A percentile compares a stretch with the other conserved stretches of the same genome.
These are phyloP conservation scores for Eucalyptus sideroxylon DNA, from an alignment of 345 rosid genomes.

Conservation along the genomic window DNA sequence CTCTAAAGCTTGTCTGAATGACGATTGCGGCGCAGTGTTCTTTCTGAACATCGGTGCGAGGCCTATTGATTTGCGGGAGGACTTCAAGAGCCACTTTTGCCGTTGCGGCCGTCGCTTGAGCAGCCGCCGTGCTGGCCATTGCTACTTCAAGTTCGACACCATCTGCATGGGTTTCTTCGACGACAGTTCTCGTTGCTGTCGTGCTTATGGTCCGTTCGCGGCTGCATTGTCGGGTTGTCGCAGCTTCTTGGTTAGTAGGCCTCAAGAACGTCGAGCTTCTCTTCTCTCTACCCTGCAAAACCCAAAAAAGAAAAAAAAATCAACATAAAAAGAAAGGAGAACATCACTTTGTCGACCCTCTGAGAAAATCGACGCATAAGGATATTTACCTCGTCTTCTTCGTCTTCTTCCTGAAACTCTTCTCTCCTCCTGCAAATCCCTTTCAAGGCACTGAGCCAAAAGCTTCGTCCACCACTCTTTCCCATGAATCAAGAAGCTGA, in stretches of 20 bases:
- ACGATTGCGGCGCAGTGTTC: slow-evolving; percentile 58
- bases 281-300: slow-evolving; percentile 57
- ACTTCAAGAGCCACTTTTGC: slow-evolving; percentile 39
- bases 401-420: slow-evolving; percentile 20
- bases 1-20: slow-evolving; percentile 74
- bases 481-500: slow-evolving; percentile 7
- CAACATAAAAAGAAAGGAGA: neutral
- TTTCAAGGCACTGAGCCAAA: slow-evolving; percentile 13
- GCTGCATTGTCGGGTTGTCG: slow-evolving; percentile 1
- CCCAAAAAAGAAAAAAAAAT: neutral
- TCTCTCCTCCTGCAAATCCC: slow-evolving; percentile 24
- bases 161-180: neutral
- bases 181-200: neutral
- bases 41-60: slow-evolving; percentile 24
- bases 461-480: slow-evolving; percentile 35
- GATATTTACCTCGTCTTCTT: slow-evolving; percentile 32
- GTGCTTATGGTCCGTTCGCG: slow-evolving; percentile 7
- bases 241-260: slow-evolving; percentile 19
- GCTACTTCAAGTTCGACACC: slow-evolving; percentile 37
- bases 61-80: slow-evolving; percentile 22
- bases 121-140: slow-evolving; percentile 40
- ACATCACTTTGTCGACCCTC: neutral
- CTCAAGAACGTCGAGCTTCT: slow-evolving; percentile 62
- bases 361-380: neutral
- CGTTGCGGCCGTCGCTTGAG: slow-evolving; percentile 48